Evolutionary conservation across 2,329 filamentous ascomycete species (phyloP).

Genomic region (Trichocomaceae sp.): DNA sequence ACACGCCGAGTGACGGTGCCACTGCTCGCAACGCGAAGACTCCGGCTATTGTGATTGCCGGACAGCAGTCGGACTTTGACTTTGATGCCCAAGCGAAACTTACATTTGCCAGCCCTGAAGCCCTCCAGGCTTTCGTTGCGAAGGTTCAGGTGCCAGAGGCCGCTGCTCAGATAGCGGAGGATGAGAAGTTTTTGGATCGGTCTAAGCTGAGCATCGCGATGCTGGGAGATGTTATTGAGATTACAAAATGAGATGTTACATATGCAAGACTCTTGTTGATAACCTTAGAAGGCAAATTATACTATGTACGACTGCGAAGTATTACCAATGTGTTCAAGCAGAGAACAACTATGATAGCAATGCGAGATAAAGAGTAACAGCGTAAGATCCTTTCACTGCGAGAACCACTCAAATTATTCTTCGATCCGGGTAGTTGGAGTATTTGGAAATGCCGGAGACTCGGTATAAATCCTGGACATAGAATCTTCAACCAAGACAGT

Average conservation of each 20-base stretch:
- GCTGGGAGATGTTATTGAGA: conserved; percentile 5
- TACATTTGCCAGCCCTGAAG: conserved; percentile 17
- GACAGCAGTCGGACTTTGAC: conserved; percentile 18
- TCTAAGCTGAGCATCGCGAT: conserved; percentile 13
- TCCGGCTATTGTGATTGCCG: conserved; percentile 14
- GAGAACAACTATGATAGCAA: no score
- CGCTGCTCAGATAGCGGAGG: conserved; percentile 17
- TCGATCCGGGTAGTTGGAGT: no score
- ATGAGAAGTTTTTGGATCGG: conserved; percentile 21
- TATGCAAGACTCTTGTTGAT: no score
- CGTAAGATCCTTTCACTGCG: no score
- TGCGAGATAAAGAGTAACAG: no score
- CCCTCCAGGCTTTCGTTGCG: conserved; percentile 16
- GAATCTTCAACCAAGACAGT: no score
- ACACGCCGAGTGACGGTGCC: conserved; percentile 5
- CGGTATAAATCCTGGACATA: no score
- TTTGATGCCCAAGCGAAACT: conserved; percentile 19
- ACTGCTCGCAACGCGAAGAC: conserved; percentile 17
- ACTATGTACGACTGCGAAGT: no score
- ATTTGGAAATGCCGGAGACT: no score
- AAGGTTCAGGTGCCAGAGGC: conserved; percentile 16
- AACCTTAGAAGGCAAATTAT: no score
- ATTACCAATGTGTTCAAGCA: no score
- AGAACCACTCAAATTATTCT: no score
- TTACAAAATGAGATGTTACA: neutral